Evolutionary conservation across 768 basidiomycete species (phyloP), one percentile per base, ranked within the genome.

Genomic region (Mycena albidolilacea): DNA sequence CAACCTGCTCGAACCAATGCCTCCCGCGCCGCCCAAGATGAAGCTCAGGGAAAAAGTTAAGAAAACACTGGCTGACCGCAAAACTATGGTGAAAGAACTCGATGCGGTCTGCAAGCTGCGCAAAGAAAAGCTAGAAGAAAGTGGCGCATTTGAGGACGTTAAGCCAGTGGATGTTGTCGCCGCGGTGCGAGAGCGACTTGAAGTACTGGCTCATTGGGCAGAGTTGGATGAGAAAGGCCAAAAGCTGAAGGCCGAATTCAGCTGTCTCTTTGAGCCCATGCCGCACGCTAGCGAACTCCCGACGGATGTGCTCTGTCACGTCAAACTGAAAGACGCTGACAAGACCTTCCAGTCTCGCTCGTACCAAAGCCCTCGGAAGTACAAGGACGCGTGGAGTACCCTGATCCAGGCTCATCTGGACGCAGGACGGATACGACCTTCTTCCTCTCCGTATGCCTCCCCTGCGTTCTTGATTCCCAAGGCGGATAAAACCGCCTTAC

Each of bases 331-430:
- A 1, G 72, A 69, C 65, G 4, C 78, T 81, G 17, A 52, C 64
- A 0, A 48, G 54, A 0, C 64, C 5, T 35, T 63, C 38, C 9
- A 63, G 23, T 30, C 62, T 10, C 2, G 77, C 0, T 65, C 71
- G 0, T 84, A 84, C 41, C 64, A 77, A 0, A 82, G 78, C 21
- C 78, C 80, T 0, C 43, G 74, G 15, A 80, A 79, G n/a, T 79
- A 78, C 52, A 38, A 62, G 0, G 79, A 82, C 14, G 77, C 78
- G 0, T 84, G 82, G 82, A 55, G 77, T 5, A 75, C 48, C 1
- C 63, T 85, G 0, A 72, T 85, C 0, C 48, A 83, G 4, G 73
- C 82, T 38, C 84, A 85, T 59, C 62, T 84, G 0, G 75, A 46
- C 19, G 82, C 80, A 0, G 83, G 85, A 0, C 55, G 76, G 0